Conservation (phyloP, 768 basidiomycete genomes). For the Calocybe gangraenosa region DNA sequence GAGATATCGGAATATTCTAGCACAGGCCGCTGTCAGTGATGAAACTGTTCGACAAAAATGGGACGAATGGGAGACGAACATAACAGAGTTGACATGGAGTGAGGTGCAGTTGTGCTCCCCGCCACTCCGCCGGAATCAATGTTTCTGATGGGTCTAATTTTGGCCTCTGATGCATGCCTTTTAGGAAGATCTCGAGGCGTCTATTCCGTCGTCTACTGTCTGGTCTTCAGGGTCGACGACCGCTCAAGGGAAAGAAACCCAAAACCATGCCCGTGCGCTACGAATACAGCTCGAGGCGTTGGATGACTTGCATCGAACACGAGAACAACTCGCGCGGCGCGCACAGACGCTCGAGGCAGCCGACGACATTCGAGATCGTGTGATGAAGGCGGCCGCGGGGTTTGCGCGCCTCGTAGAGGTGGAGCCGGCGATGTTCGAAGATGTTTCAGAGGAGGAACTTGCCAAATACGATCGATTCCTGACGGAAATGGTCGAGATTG, state of each 20-base stretch:
- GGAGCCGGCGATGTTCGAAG: constrained; percentile 85
- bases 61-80: constrained; percentile 79
- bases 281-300: constrained; percentile 76
- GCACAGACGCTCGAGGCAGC: constrained; percentile 56
- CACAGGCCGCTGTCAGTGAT: constrained; percentile 73
- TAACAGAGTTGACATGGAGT: constrained; percentile 65
- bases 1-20: constrained; percentile 68
- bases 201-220: constrained; percentile 63
- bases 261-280: constrained; percentile 62
- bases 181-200: constrained; percentile 61
- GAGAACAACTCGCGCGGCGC: constrained; percentile 59
- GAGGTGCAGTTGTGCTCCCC: constrained; percentile 51
- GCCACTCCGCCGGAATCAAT: background rate
- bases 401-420: constrained; percentile 68
- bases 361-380: constrained; percentile 71
- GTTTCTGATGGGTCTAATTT: too few species aligned
- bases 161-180: constrained; percentile 1
- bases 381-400: constrained; percentile 61
- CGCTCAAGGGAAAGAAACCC: constrained; percentile 44
- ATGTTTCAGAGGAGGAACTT: constrained; percentile 72
- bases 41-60: constrained; percentile 76
- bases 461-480: constrained; percentile 80
- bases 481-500: constrained; percentile 47
- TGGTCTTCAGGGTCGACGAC: constrained; percentile 26
- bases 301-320: constrained; percentile 61